phyloP scores from a whole-genome alignment of 805 yeast genomes.

The Hanseniaspora pseudoguilliermondii region DNA sequence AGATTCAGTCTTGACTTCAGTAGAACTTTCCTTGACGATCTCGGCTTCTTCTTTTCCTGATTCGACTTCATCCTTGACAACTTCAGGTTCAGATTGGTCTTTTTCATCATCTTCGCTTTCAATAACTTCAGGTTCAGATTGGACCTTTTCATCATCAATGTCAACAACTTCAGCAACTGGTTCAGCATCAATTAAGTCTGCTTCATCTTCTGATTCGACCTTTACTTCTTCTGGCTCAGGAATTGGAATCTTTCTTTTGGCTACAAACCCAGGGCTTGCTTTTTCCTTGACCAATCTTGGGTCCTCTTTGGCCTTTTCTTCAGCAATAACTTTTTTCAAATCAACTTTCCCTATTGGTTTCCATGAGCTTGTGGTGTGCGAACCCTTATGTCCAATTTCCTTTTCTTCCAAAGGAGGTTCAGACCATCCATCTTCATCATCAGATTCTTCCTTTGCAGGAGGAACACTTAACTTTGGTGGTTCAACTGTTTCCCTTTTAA shows the following conservation, averaged over 20 bases:
- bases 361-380: slow-evolving; percentile 33
- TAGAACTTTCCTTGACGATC: slow-evolving; percentile 17
- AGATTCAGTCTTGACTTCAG: slow-evolving; percentile 24
- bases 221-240: not conserved
- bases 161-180: slow-evolving; percentile 19
- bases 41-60: slow-evolving; percentile 18
- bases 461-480: not conserved
- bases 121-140: slow-evolving; percentile 22
- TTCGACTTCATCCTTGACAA: slow-evolving; percentile 22
- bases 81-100: slow-evolving; percentile 18
- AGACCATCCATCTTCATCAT: slow-evolving; percentile 33
- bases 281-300: slow-evolving; percentile 28
- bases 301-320: slow-evolving; percentile 32
- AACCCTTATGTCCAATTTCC: slow-evolving; percentile 40
- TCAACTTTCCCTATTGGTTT: slow-evolving; percentile 55
- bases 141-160: slow-evolving; percentile 13
- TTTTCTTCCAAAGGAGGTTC: slow-evolving; percentile 34
- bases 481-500: slow-evolving; percentile 15
- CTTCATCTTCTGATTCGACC: slow-evolving; percentile 24
- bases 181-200: slow-evolving; percentile 23
- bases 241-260: slow-evolving; percentile 14
- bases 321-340: slow-evolving; percentile 32
- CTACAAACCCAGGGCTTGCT: slow-evolving; percentile 17
- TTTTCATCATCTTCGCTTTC: slow-evolving; percentile 22
- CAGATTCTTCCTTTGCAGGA: slow-evolving; percentile 2